Evolutionary conservation across 2,329 filamentous ascomycete species (phyloP), one percentile per base, ranked within the genome.

Genomic region (Xylaria digitata): DNA sequence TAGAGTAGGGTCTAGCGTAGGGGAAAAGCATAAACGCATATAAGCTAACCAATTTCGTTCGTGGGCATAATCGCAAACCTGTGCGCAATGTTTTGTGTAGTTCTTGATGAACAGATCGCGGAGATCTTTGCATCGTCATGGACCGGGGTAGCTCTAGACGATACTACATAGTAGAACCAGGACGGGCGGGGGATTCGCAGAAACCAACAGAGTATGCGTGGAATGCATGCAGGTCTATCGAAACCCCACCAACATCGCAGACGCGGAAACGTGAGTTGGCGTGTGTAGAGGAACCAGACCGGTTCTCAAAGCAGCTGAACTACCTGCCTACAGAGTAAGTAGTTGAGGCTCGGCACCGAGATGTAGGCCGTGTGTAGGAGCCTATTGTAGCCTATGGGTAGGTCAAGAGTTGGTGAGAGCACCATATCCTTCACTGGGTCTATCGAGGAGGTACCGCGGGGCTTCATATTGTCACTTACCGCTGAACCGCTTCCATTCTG

Each of bases 301-400:
- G 52, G 45, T 53, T 45, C 57, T 50, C 32, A 65, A 53, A 54
- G 53, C 40, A 66, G 62, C 62, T 63, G 58, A 52, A 21, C 56
- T 40, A 26, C 26, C 26, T 26, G 5, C 26, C 26, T 26, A 26
- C 26, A 61, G 21, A 21, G 50, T 15, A 59, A 21, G 50, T 15
- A 59, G 48, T 32, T 56, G 59, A 66, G 66, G 66, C 63, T 68
- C 63, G 66, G 66, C 45, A 62, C 66, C 66, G 66, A 68, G 63
- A 60, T 57, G 66, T 46, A 63, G 43, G 55, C 23, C 63, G 19
- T 32, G 37, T 17, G 19, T 43, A 23, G 37, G 15, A 45, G 21
- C 26, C 37, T 43, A 7, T 6, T 13, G 37, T n/a, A 43, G 21
- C 37, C 52, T 42, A 43, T 52, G 37, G 32, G 6, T 8, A 56